These are phyloP conservation scores for Apiospora aurea DNA, from an alignment of 2,329 filamentous ascomycete genomes.

Conservation along the genomic window DNA sequence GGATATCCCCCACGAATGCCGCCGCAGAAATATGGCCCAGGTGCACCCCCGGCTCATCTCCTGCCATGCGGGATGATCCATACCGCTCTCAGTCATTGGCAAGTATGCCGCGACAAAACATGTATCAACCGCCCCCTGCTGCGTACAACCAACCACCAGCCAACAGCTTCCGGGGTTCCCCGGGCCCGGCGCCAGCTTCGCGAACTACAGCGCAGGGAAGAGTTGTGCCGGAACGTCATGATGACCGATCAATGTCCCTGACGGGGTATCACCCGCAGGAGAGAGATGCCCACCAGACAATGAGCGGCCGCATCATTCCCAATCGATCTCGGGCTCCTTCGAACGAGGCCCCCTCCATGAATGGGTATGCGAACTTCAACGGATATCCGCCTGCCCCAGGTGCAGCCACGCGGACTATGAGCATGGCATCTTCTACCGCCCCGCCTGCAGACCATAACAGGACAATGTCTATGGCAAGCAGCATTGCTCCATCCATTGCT, in stretches of 20 bases:
- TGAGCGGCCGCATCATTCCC: constrained; percentile 91
- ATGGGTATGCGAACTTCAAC: constrained; percentile 44
- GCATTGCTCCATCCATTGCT: constrained; percentile 71
- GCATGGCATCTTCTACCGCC: constrained; percentile 65
- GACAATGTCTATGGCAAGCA: constrained; percentile 94
- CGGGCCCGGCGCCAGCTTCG: constrained; percentile 66
- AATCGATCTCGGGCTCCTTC: constrained; percentile 63
- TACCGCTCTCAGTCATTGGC: constrained; percentile 95
- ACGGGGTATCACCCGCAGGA: constrained; percentile 80
- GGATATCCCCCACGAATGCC: constrained; percentile 54
- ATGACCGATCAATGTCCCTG: constrained; percentile 96
- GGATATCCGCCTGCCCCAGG: constrained; percentile 57
- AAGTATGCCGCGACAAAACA: constrained; percentile 73
- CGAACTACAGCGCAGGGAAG: constrained; percentile 91
- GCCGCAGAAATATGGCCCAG: constrained; percentile 67
- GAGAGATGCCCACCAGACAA: constrained; percentile 84
- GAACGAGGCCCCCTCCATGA: constrained; percentile 47
- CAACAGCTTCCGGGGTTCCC: constrained; percentile 79
- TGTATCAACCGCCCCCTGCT: constrained; percentile 70
- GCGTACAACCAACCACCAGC: constrained; percentile 71
- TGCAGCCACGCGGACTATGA: constrained; percentile 64
- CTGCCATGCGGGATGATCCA: constrained; percentile 82
- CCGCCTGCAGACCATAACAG: constrained; percentile 58
- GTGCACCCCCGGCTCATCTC: constrained; percentile 50
- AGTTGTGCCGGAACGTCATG: constrained; percentile 87